These are phyloP conservation scores for Xanthoparmelia taractica DNA, from an alignment of 495 filamentous ascomycete genomes.

Conservation along the genomic window DNA sequence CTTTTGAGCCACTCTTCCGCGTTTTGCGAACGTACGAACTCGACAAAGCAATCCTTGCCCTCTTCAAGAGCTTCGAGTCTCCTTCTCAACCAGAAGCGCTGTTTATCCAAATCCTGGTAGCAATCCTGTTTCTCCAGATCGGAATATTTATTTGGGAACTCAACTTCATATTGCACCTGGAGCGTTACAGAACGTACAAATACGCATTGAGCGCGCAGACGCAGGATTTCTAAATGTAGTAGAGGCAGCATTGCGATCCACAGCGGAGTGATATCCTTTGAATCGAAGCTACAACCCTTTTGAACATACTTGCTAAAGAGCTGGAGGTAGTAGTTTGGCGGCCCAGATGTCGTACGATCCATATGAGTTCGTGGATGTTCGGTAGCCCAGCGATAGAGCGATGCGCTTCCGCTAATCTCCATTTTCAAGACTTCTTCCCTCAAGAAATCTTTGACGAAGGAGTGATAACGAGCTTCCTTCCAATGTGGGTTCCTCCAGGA, in stretches of 20 bases:
- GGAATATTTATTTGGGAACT: not conserved
- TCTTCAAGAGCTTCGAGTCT: not conserved
- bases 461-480: no score
- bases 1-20: not conserved
- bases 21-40: not conserved
- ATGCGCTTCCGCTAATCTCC: not conserved
- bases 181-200: not conserved
- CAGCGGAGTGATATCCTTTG: not conserved
- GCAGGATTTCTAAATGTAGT: not conserved
- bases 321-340: not conserved
- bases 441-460: no score
- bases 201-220: not conserved
- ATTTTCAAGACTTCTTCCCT: not conserved
- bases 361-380: not conserved
- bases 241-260: not conserved
- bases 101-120: not conserved
- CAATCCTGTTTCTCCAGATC: not conserved
- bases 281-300: not conserved
- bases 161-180: not conserved
- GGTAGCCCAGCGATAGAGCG: not conserved
- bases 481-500: no score
- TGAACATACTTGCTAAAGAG: not conserved
- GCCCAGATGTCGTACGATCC: not conserved
- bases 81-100: not conserved
- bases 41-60: not conserved